phyloP scores from a whole-genome alignment of 192 early-diverging fungal species.

The Gamsiella multidivaricata region DNA sequence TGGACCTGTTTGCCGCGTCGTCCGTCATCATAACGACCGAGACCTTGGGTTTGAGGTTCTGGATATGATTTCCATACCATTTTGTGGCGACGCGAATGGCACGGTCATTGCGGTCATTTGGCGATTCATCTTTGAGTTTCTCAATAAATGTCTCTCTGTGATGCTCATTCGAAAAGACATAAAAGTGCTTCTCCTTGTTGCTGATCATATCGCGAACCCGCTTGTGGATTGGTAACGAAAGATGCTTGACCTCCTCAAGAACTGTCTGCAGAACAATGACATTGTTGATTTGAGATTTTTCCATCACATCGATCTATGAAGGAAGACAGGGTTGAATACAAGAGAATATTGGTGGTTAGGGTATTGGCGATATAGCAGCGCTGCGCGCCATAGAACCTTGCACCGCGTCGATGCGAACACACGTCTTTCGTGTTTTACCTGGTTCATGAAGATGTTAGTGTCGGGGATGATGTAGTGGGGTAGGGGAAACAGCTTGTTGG shows the following conservation, averaged over 20 bases:
- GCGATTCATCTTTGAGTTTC: constrained; percentile 79
- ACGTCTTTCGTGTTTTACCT: too few species aligned
- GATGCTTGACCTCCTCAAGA: constrained; percentile 88
- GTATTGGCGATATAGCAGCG: not conserved
- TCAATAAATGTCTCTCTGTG: constrained; percentile 91
- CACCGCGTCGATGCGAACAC: too few species aligned
- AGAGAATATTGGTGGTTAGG: not conserved
- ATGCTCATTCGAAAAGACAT: constrained; percentile 97
- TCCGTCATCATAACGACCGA: constrained; percentile 85
- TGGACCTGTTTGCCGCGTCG: constrained; percentile 87
- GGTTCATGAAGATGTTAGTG: constrained; percentile 94
- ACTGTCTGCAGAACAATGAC: constrained; percentile 96
- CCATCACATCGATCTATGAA: constrained; percentile 90
- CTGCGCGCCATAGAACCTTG: too few species aligned
- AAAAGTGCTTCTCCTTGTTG: constrained; percentile 83
- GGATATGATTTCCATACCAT: constrained; percentile 88
- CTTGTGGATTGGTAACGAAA: constrained; percentile 83
- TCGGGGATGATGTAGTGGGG: constrained; percentile 91
- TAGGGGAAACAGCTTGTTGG: constrained; percentile 58
- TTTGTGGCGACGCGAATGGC: constrained; percentile 87
- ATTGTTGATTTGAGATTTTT: constrained; percentile 86
- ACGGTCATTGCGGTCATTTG: constrained; percentile 96
- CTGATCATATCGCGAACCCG: constrained; percentile 79
- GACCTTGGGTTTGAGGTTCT: constrained; percentile 47
- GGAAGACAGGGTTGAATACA: not conserved